Evolutionary conservation across 1,139 yeast species (phyloP), one percentile per base, ranked within the genome.

Genomic region (Scheffersomyces insectosa): DNA sequence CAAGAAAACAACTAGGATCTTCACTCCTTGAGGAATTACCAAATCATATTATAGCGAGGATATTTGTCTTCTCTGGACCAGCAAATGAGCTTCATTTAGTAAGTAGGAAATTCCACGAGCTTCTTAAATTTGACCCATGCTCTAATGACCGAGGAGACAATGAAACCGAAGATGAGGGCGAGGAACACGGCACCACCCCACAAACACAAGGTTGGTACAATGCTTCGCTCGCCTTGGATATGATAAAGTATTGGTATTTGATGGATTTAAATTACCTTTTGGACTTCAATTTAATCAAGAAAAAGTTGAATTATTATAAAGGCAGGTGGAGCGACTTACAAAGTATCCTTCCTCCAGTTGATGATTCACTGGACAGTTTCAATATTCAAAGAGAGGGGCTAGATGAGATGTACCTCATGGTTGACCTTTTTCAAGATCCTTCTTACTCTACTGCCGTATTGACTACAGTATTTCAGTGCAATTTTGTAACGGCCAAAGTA

Each of bases 11-110:
- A 32, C 11, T 14, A 14, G 20, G 29, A 12, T 35, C 35, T 39
- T 47, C 50, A 16, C 51, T 44, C 30, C 41, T 55, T 15, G 56
- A 54, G 39, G 45, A 52, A 13, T 52, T 73, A 13, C 78, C 79
- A 1, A 40, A 48, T 4, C 75, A 71, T 40, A 42, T 73, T 1
- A 40, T 72, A 7, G 48, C 49, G 12, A 50, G 54, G 28, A 66
- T 74, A 15, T 73, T 68, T 47, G 50, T 66, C 6, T 47, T 48
- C 20, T 55, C 68, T 1, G 68, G 70, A 5, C 52, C 71, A 3
- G 53, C 58, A 36, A 64, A 65, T 39, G 46, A 53, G 32, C 61
- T 66, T 12, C 57, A 66, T 1, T 48, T 64, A n/a, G 51, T 60
- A 1, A 68, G 60, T 49, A 56, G 52, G 39, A 50, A 55, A 28